phyloP scores from a whole-genome alignment of 495 filamentous ascomycete genomes.

The Thozetella sp. region DNA sequence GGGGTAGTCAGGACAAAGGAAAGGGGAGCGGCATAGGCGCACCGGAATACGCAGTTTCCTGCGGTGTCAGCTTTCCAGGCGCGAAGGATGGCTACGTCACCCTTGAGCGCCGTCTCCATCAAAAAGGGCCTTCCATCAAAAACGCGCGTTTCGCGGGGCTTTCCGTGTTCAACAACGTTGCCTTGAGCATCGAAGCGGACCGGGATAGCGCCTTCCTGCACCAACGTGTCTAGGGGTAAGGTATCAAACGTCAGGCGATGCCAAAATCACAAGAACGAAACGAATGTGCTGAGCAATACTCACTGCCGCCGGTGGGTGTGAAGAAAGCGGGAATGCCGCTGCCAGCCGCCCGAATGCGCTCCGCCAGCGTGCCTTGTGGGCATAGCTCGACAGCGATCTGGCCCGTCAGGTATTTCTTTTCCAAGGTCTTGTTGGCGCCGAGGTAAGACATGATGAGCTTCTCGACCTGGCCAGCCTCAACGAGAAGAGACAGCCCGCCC shows the following conservation, averaged over 20 bases:
- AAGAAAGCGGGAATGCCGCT: slow-evolving; percentile 71
- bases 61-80: slow-evolving; percentile 66
- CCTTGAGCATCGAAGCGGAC: slow-evolving; percentile 51
- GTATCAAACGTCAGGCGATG: not conserved
- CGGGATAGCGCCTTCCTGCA: slow-evolving; percentile 65
- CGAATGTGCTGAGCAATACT: slow-evolving; percentile 11
- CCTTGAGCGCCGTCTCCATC: slow-evolving; percentile 65
- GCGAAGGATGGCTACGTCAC: slow-evolving; percentile 64
- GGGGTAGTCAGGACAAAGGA: slow-evolving; percentile 7
- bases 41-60: slow-evolving; percentile 66
- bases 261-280: not conserved
- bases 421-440: slow-evolving; percentile 66
- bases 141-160: slow-evolving; percentile 57
- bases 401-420: slow-evolving; percentile 63
- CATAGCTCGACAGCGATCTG: slow-evolving; percentile 66
- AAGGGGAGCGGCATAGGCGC: slow-evolving; percentile 9
- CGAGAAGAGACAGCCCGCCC: slow-evolving; percentile 57
- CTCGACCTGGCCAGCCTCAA: slow-evolving; percentile 55
- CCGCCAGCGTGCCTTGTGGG: slow-evolving; percentile 66
- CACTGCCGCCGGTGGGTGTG: slow-evolving; percentile 62
- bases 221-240: slow-evolving; percentile 46
- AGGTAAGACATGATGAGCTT: slow-evolving; percentile 63
- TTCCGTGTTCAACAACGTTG: slow-evolving; percentile 53
- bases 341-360: slow-evolving; percentile 62
- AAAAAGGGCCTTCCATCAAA: slow-evolving; percentile 61